Evolutionary conservation across 2,329 filamentous ascomycete species (phyloP), one percentile per base, ranked within the genome.

Genomic region (Fusarium nurragi): DNA sequence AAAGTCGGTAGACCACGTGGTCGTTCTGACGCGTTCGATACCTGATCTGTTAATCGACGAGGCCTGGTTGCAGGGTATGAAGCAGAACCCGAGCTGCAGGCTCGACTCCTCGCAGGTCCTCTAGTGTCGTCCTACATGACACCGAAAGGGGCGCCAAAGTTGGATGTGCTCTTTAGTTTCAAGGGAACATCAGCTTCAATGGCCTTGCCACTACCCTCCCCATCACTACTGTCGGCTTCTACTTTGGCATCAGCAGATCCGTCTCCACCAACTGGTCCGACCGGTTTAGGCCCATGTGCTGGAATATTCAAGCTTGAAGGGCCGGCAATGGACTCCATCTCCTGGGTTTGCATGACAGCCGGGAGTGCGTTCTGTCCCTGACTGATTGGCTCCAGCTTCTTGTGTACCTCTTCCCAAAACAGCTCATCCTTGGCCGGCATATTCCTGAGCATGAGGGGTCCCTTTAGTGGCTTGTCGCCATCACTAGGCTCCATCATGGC

Each of bases 391-490:
- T 83, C 78, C 4, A 87, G 77, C 70, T 83, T 86, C 68, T 84
- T 78, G 34, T 82, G 80, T 16, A 87, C 72, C 56, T 76, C 76
- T 40, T 77, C 76, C 46, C 84, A 81, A 62, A 87, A 87, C 21
- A 82, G 75, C 65, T 86, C 84, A 56, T 87, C 85, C 45, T 84
- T 79, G 2, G 82, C 83, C 2, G 84, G 84, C 57, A 84, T 82
- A 61, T 87, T 87, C 56, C 80, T 78, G 34, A 87, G 77, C 76
- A 83, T 84, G 46, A 87, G 67, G 10, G 84, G 85, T 1, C 83
- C 84, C 50, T 79, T 83, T 28, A 87, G 76, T 19, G 77, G 75
- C 2, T 73, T 75, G 59, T 86, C 85, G 6, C 39, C 52, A 34
- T 81, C 78, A 10, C 73, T 69, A 6, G 79, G 75, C 25, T 83